Evolutionary conservation across 1,284 basidiomycete species (phyloP).

Genomic region (Trichosporon inkin): DNA sequence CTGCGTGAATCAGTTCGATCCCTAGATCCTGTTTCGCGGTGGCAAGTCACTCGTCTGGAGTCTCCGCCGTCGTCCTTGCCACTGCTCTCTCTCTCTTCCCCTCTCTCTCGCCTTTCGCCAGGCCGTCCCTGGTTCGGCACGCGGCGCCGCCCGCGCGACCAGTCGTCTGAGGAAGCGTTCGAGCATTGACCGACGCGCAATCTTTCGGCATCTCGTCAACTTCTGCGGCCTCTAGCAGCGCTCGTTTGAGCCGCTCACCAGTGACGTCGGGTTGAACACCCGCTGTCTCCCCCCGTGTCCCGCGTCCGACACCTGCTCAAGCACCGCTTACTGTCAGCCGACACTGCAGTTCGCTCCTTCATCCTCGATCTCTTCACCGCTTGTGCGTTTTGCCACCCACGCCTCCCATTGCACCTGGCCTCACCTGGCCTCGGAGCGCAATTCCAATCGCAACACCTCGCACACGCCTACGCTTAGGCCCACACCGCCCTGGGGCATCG

Average conservation of each 20-base stretch:
- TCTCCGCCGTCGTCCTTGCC: not conserved
- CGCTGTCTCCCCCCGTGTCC: not conserved
- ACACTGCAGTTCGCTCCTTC: not conserved
- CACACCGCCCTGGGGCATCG: constrained; percentile 5
- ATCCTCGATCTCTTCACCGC: not conserved
- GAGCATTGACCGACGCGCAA: too few species aligned
- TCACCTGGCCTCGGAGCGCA: not conserved
- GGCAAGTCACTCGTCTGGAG: not conserved
- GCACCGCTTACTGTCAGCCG: not conserved
- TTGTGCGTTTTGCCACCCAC: constrained; percentile 3
- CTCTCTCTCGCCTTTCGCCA: too few species aligned
- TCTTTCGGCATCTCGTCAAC: too few species aligned
- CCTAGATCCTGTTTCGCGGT: constrained; percentile 4
- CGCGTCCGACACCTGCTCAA: not conserved
- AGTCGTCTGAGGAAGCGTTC: too few species aligned
- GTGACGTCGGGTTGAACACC: not conserved
- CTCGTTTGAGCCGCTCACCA: not conserved
- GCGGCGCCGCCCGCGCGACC: not conserved
- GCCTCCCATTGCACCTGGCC: not conserved
- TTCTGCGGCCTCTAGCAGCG: not conserved
- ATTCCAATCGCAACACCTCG: constrained; percentile 7
- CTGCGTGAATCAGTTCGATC: not conserved
- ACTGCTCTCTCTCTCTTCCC: not conserved
- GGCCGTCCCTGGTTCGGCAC: not conserved
- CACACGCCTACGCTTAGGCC: constrained; percentile 7